Conservation (phyloP, 176 grass and related monocot species). For the Ensete ventricosum region DNA sequence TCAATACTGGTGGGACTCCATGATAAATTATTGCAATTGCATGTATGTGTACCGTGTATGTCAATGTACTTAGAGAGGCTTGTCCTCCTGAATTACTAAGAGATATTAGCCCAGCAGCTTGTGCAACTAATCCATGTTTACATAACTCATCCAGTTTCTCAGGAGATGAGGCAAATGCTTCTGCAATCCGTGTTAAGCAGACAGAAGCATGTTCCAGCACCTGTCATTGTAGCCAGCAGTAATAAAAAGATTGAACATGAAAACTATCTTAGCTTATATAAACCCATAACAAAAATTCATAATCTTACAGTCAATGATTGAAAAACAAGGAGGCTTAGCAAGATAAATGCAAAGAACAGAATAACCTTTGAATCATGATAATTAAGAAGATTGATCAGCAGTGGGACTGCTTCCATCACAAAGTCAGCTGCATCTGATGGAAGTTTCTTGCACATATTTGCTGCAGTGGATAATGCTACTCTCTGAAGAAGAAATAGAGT, state of each 20-base stretch:
- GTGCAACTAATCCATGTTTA: constrained; percentile 76
- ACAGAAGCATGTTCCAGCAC: constrained; percentile 81
- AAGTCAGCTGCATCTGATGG: constrained; percentile 90
- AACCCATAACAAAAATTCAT: not conserved
- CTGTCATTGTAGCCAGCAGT: constrained; percentile 16
- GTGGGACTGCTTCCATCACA: constrained; percentile 87
- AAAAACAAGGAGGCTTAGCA: not conserved
- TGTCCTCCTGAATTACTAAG: constrained; percentile 60
- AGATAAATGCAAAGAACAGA: not conserved
- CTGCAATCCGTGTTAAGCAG: constrained; percentile 68
- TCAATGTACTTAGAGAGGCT: constrained; percentile 66
- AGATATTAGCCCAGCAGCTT: constrained; percentile 65
- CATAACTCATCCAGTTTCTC: constrained; percentile 80
- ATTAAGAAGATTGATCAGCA: constrained; percentile 81
- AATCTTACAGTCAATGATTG: not conserved
- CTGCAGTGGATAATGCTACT: constrained; percentile 81
- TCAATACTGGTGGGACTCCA: not conserved
- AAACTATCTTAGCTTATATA: not conserved
- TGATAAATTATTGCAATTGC: not conserved
- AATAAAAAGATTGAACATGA: not conserved
- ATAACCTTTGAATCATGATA: constrained; percentile 78
- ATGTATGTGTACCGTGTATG: constrained; percentile 50
- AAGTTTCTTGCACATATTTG: constrained; percentile 92
- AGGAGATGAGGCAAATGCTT: constrained; percentile 61
- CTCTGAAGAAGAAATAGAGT: constrained; percentile 31